Conservation (phyloP, 2,329 filamentous ascomycete genomes). For the Rutstroemia sp. region DNA sequence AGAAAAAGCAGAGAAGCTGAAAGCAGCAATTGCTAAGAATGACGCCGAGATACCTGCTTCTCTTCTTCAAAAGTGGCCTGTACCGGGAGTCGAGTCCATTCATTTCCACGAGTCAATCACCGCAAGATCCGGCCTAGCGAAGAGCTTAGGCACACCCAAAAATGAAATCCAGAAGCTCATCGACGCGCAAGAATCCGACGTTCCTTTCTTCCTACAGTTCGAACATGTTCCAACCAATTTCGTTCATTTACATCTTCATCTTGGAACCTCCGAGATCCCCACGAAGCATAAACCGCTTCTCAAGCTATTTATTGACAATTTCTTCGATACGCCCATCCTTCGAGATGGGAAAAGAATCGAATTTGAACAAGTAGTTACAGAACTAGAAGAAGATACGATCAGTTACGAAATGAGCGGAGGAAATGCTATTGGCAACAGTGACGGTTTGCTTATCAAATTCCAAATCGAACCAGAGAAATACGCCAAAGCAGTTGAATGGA, state of each 20-base stretch:
- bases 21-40: slow-evolving; percentile 80
- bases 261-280: slow-evolving; percentile 72
- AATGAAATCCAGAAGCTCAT: slow-evolving; percentile 70
- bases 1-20: slow-evolving; percentile 65
- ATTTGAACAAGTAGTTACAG: slow-evolving; percentile 88
- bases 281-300: slow-evolving; percentile 79
- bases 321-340: slow-evolving; percentile 86
- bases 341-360: slow-evolving; percentile 68
- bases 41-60: slow-evolving; percentile 77
- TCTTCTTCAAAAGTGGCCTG: slow-evolving; percentile 72
- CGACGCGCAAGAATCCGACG: slow-evolving; percentile 54
- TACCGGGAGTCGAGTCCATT: slow-evolving; percentile 83
- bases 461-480: slow-evolving; percentile 88
- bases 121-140: slow-evolving; percentile 73
- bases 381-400: slow-evolving; percentile 86
- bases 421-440: slow-evolving; percentile 64
- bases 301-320: slow-evolving; percentile 79
- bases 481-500: slow-evolving; percentile 70
- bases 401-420: slow-evolving; percentile 69
- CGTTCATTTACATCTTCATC: slow-evolving; percentile 72
- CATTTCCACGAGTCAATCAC: slow-evolving; percentile 88
- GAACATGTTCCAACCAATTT: slow-evolving; percentile 93
- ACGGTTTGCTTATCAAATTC: slow-evolving; percentile 75
- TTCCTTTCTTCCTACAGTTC: slow-evolving; percentile 92
- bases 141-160: slow-evolving; percentile 56